Evolutionary conservation across 2,329 filamentous ascomycete species (phyloP), one percentile per base, ranked within the genome.

Genomic region (Pleomassaria siparia): DNA sequence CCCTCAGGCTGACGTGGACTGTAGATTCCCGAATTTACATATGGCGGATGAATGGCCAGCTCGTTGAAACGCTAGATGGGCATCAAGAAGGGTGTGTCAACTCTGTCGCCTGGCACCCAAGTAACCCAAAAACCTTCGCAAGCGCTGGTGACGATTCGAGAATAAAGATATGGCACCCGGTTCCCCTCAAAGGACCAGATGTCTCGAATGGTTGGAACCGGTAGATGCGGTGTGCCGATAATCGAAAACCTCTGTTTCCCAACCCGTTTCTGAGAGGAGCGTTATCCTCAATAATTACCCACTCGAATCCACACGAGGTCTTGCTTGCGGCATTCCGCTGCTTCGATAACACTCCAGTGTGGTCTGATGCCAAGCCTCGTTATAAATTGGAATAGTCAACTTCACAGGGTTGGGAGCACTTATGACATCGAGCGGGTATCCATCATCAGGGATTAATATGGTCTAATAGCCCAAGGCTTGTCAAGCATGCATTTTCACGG

Each of bases 71-170:
- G 40, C 76, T 97, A 2, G 80, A 84, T 25, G 91, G 85, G 0
- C 92, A 97, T 60, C 74, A 76, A 6, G 80, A 81, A 11, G 86
- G 90, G 26, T 86, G 83, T 50, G 92, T 94, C 55, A 97, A 96
- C 66, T 83, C 89, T 7, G 88, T 95, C 29, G 81, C 87, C 18
- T 99, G 94, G 92, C 94, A 92, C 62, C 91, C 94, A 1, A 79
- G 75, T 10, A 83, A 96, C 63, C 85, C 89, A 1, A 83, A 82
- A 51, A 86, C 96, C 76, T 89, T 96, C 71, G 94, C 91, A 13
- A 92, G 91, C 11, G 92, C 89, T 49, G 91, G 92, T 15, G 94
- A 99, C 68, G 94, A 97, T 64, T 79, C 80, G 44, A 85, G 81
- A 66, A 86, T 97, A 54, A 86, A 87, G 73, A 91, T 99, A 87